phyloP scores from a whole-genome alignment of 225 moss, liverwort and hornwort species.

The Physcomitrellopsis africana region DNA sequence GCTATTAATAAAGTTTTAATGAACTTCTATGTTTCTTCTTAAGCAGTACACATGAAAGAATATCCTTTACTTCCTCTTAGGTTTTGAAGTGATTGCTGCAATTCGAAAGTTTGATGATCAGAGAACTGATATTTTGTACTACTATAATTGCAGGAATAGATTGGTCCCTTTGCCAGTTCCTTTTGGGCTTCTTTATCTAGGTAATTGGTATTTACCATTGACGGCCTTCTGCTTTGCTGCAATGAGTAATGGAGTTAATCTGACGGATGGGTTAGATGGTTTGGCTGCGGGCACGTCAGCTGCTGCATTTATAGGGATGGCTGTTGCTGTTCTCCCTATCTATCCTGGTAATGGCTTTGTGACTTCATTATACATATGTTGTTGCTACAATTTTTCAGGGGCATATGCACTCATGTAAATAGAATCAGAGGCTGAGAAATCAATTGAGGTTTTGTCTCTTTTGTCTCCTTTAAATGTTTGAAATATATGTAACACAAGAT shows the following conservation, averaged over 20 bases:
- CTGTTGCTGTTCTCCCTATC: constrained; percentile 75
- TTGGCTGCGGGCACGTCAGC: constrained; percentile 94
- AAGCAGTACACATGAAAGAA: not conserved
- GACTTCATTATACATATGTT: not conserved
- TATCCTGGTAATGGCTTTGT: constrained; percentile 57
- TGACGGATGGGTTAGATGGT: constrained; percentile 97
- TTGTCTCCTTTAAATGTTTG: not conserved
- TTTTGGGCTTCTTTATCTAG: constrained; percentile 65
- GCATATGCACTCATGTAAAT: not conserved
- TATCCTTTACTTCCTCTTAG: not conserved
- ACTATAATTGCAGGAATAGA: constrained; percentile 54
- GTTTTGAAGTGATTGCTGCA: not conserved
- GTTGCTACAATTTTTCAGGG: not conserved
- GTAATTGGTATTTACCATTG: constrained; percentile 85
- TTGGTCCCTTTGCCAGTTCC: constrained; percentile 80
- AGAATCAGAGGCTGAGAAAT: not conserved
- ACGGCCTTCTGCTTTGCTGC: constrained; percentile 97
- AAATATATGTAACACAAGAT: constrained; percentile 19
- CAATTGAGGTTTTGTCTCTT: not conserved
- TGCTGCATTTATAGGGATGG: constrained; percentile 83
- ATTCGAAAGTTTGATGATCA: not conserved
- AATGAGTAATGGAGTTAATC: constrained; percentile 98
- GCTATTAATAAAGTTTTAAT: not conserved
- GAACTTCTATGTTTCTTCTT: not conserved
- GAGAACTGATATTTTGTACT: constrained; percentile 8